Evolutionary conservation across 441 rosid species (phyloP), one percentile per base, ranked within the genome.

Genomic region (Pelargonium fulgidum): DNA sequence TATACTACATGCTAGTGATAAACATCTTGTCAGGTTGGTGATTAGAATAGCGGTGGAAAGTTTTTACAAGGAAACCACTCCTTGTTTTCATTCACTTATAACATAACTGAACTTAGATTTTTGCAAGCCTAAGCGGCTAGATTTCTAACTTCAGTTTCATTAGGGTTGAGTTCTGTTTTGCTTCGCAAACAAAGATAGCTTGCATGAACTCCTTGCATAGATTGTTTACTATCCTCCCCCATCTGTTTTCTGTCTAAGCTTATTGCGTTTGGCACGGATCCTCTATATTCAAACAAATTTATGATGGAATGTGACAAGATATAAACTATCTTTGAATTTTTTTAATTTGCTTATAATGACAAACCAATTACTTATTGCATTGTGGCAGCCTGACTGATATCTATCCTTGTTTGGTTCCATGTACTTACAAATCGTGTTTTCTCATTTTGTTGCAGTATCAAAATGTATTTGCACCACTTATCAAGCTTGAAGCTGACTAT

Each of bases 381-480:
- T 33, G 39, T 33, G 39, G 39, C 39, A 33, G 39, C 39, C 39
- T 14, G 61, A 16, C 7, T 6, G 8, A 16, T 54, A 16, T 14
- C 61, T 54, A 9, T 20, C 22, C 22, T 17, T 14, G 2, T 54
- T 54, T 6, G 22, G 17, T 14, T 16, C 61, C 61, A 54, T 19
- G 19, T 54, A 5, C 61, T 54, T 54, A 54, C 61, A 54, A 54
- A 14, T 54, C 7, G 61, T 74, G 19, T 56, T 79, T 76, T 4
- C 71, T 70, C 45, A 68, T 73, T 69, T 33, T 24, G 10, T 61
- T 78, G 87, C 93, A 95, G 99, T 95, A 92, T 84, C 98, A 92
- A 92, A 95, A 95, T 82, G 99, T 95, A 48, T 95, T 95, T 82
- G 99, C 99, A n/a, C 98, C 99, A 3, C 95, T 95, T 12, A 95